These are phyloP conservation scores for Aspergillus taichungensis DNA, from an alignment of 495 filamentous ascomycete species.

Conservation along the genomic window DNA sequence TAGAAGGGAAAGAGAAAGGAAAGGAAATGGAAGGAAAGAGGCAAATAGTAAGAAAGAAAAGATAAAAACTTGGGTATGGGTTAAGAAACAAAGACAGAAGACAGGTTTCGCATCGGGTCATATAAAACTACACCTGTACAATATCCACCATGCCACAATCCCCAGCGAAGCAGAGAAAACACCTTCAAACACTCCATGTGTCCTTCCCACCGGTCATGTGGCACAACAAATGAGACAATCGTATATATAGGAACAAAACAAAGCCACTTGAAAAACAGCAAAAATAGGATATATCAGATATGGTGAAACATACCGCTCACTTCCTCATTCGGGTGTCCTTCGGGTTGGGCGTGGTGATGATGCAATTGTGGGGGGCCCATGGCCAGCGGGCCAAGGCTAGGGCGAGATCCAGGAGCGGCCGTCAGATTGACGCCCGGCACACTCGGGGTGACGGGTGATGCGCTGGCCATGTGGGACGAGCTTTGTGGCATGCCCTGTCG, in stretches of 20 bases:
- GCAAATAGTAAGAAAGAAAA: constrained; percentile 19
- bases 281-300: constrained; percentile 38
- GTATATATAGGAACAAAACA: not conserved
- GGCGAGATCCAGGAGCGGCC: constrained; percentile 35
- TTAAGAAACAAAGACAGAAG: no score
- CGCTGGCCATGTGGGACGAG: constrained; percentile 45
- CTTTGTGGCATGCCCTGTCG: constrained; percentile 46
- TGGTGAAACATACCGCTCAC: constrained; percentile 93
- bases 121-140: constrained; percentile 18
- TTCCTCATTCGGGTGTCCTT: constrained; percentile 70
- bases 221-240: not conserved
- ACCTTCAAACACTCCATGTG: not conserved
- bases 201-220: not conserved
- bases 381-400: constrained; percentile 46
- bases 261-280: not conserved
- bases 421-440: constrained; percentile 39
- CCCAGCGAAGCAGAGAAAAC: constrained; percentile 1
- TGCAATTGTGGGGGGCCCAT: constrained; percentile 62
- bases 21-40: constrained; percentile 23
- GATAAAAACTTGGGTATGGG: not conserved
- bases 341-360: constrained; percentile 73
- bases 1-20: constrained; percentile 9
- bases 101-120: not conserved
- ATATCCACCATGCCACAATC: constrained; percentile 4
- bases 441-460: constrained; percentile 43